Conservation (phyloP, 345 rosid genomes). For the Pistacia vera region DNA sequence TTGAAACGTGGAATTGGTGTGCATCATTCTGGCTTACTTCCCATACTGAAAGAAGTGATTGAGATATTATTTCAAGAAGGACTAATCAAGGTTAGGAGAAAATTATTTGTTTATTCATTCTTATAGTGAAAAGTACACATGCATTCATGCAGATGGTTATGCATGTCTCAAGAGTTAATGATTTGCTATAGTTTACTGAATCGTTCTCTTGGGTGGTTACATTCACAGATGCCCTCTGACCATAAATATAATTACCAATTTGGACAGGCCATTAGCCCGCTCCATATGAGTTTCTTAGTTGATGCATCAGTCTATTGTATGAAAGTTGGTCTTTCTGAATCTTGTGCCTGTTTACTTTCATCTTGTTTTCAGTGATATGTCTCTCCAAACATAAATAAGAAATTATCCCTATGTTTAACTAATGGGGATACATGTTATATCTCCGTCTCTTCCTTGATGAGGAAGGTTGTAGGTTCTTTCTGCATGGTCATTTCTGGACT, state of each 20-base stretch:
- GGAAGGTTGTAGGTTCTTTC: not conserved
- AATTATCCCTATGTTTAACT: not conserved
- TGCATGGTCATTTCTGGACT: slow-evolving; percentile 7
- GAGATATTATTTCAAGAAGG: slow-evolving; percentile 99
- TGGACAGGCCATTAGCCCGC: not conserved
- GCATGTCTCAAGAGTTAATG: not conserved
- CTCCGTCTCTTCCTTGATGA: not conserved
- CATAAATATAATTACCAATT: not conserved
- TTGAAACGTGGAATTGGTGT: slow-evolving; percentile 98
- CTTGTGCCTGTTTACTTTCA: not conserved
- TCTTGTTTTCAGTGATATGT: not conserved
- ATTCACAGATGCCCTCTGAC: not conserved
- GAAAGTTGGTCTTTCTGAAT: not conserved
- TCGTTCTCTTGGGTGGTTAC: not conserved
- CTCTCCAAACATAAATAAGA: not conserved
- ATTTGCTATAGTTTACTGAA: not conserved
- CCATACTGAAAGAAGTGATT: slow-evolving; percentile 95
- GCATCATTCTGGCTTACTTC: slow-evolving; percentile 99
- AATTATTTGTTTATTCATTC: slow-evolving; percentile 7
- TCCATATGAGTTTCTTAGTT: not conserved
- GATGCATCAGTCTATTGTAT: not conserved
- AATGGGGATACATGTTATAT: not conserved
- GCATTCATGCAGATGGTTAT: not conserved
- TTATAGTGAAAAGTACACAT: not conserved
- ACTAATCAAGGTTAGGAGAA: slow-evolving; percentile 71